phyloP scores from a whole-genome alignment of 805 yeast genomes.

The Ogataea paraovalis region DNA sequence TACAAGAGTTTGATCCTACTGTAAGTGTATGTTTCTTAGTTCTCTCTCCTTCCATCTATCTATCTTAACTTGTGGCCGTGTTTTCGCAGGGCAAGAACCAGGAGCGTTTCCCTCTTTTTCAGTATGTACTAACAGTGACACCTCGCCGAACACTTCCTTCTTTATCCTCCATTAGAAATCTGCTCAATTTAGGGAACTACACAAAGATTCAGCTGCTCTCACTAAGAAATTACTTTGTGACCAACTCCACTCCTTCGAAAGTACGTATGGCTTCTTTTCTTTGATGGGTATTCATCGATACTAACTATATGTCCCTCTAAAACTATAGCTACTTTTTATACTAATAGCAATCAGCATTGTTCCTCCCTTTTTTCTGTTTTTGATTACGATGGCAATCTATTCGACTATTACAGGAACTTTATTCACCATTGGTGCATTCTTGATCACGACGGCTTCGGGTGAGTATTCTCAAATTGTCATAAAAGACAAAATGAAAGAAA shows the following conservation, averaged over 20 bases:
- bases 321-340: conserved; percentile 9
- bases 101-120: not conserved
- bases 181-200: not conserved
- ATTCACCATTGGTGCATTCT: conserved; percentile 16
- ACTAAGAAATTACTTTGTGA: no score
- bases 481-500: no score
- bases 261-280: no score
- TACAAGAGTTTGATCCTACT: conserved; percentile 20
- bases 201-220: no score
- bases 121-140: not conserved
- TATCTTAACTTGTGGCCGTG: no score
- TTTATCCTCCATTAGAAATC: not conserved
- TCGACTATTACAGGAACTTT: conserved; percentile 12
- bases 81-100: not conserved
- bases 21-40: conserved; percentile 14
- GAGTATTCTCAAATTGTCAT: no score
- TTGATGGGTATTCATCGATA: no score
- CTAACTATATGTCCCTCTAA: conserved; percentile 3
- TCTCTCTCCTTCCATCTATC: no score
- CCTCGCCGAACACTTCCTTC: not conserved
- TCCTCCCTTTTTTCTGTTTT: conserved; percentile 14
- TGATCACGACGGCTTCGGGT: conserved; percentile 13
- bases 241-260: no score
- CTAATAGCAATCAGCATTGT: conserved; percentile 10
- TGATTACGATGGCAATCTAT: conserved; percentile 14